These are phyloP conservation scores for Verticillium klebahnii DNA, from an alignment of 2,329 filamentous ascomycete species.

Conservation along the genomic window DNA sequence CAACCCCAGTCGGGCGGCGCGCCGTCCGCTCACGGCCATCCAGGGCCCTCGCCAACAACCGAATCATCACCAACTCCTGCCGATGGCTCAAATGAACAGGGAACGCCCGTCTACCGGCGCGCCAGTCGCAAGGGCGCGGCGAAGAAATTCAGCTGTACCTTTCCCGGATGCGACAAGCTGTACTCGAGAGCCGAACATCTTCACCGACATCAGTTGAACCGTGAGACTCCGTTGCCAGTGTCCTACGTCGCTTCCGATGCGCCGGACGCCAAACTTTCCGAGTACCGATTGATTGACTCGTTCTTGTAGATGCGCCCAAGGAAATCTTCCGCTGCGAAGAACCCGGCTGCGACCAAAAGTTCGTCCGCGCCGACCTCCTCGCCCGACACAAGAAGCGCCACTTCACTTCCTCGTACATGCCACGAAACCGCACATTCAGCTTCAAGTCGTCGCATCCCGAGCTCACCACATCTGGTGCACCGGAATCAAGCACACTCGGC, in stretches of 20 bases:
- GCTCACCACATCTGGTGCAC: not conserved
- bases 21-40: not conserved
- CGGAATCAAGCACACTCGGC: not conserved
- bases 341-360: conserved; percentile 68
- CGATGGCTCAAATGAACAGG: not conserved
- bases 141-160: conserved; percentile 57
- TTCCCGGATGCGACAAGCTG: conserved; percentile 70
- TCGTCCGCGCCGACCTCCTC: conserved; percentile 74
- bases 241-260: not conserved
- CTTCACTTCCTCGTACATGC: conserved; percentile 44
- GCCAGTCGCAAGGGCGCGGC: conserved; percentile 47
- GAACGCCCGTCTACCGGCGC: conserved; percentile 36
- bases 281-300: not conserved
- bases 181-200: conserved; percentile 80
- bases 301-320: conserved; percentile 63
- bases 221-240: conserved; percentile 24
- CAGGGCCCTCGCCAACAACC: not conserved
- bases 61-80: not conserved
- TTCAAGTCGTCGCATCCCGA: conserved; percentile 25
- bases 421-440: conserved; percentile 45
- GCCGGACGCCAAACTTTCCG: not conserved
- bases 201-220: conserved; percentile 77
- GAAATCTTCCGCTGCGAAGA: conserved; percentile 76
- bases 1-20: conserved; percentile 1
- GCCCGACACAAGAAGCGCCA: conserved; percentile 64